Percentiles rank a stretch among this genome's conserved stretches.
phyloP scores from a whole-genome alignment of 1,284 basidiomycete genomes.

The Meira nashicola region DNA sequence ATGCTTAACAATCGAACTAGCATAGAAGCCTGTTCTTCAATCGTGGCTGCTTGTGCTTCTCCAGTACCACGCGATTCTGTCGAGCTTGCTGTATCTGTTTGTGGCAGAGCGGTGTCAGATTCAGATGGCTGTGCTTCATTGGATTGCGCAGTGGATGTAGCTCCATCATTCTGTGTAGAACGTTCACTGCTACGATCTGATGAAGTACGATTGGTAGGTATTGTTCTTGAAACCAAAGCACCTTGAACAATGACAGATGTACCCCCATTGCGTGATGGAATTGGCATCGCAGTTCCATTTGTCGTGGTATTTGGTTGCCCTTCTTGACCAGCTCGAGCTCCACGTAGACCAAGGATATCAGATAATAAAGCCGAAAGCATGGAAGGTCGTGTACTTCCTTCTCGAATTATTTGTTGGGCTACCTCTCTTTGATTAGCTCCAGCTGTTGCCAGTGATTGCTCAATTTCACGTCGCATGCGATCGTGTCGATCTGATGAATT shows the following conservation, averaged over 20 bases:
- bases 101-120: neutral
- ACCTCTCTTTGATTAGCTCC: too few species aligned
- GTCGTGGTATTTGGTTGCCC: neutral
- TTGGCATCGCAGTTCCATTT: neutral
- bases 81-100: neutral
- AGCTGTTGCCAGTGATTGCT: too few species aligned
- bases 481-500: too few species aligned
- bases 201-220: slow-evolving; percentile 4
- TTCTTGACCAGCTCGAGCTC: neutral
- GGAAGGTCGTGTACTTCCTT: neutral
- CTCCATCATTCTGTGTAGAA: neutral
- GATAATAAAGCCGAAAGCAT: slow-evolving; percentile 7
- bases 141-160: neutral
- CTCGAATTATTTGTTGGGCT: too few species aligned
- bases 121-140: neutral
- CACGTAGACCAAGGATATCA: slow-evolving; percentile 5
- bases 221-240: slow-evolving; percentile 36
- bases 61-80: neutral
- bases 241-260: slow-evolving; percentile 51
- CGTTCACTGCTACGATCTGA: neutral
- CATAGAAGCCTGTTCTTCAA: slow-evolving; percentile 50
- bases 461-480: too few species aligned
- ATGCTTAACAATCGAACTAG: slow-evolving; percentile 44
- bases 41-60: slow-evolving; percentile 34
- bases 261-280: slow-evolving; percentile 25